Conservation (phyloP, 306 rosid species). For the Mimosa bimucronata region DNA sequence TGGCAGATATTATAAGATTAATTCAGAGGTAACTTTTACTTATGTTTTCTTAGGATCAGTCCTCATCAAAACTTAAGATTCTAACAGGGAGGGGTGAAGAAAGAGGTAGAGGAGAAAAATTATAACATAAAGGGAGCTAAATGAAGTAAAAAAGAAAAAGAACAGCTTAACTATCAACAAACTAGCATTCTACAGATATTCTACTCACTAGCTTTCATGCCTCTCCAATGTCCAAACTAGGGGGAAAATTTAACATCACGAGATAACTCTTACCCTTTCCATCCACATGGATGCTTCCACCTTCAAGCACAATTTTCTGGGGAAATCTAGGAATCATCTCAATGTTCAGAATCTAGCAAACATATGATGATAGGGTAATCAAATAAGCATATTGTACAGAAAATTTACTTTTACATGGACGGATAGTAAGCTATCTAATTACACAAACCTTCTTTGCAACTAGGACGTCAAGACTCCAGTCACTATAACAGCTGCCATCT, state of each 20-base stretch:
- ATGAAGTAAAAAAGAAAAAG: too few relatives aligned
- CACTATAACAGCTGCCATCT: constrained; percentile 74
- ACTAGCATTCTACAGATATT: constrained; percentile 6
- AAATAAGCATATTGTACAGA: constrained; percentile 6
- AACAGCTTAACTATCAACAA: neutral
- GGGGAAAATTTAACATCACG: neutral
- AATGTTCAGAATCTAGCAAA: constrained; percentile 65
- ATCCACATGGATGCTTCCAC: constrained; percentile 98
- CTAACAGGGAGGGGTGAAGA: too few relatives aligned
- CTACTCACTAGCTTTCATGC: constrained; percentile 10
- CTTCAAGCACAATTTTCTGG: constrained; percentile 78
- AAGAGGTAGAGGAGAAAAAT: too few relatives aligned
- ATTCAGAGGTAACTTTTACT: too few relatives aligned
- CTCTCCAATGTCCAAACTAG: neutral
- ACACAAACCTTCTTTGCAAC: constrained; percentile 73
- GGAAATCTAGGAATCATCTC: constrained; percentile 80
- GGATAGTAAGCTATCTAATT: neutral
- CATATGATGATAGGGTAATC: constrained; percentile 28
- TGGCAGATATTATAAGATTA: too few relatives aligned
- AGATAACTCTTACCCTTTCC: constrained; percentile 73
- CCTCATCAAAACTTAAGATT: too few relatives aligned
- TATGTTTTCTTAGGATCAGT: too few relatives aligned
- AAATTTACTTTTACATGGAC: neutral
- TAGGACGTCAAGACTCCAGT: constrained; percentile 77
- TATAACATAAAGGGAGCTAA: too few relatives aligned